Percentiles rank a stretch among this genome's conserved stretches.
phyloP scores from a whole-genome alignment of 805 yeast species.

The Myxozyma kluyveri region DNA sequence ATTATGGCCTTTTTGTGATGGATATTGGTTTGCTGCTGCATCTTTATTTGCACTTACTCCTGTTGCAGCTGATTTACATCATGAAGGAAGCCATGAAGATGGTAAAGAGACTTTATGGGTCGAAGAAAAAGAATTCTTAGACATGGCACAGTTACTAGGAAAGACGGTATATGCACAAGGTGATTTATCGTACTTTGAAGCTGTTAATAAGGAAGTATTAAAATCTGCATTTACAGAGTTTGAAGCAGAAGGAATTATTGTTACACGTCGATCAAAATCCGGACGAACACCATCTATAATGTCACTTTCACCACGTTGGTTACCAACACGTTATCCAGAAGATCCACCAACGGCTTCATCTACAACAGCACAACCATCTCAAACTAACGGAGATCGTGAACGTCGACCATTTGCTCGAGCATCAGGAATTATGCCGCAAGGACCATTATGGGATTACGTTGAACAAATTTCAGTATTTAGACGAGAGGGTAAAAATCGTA shows the following conservation, averaged over 20 bases:
- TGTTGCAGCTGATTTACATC: constrained; percentile 19
- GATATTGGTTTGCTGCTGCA: constrained; percentile 44
- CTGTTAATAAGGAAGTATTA: constrained; percentile 43
- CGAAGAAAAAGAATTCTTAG: constrained; percentile 37
- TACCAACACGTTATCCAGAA: constrained; percentile 18
- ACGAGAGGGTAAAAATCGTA: constrained; percentile 39
- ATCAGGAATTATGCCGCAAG: constrained; percentile 32
- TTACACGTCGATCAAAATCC: constrained; percentile 29
- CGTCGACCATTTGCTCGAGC: constrained; percentile 12
- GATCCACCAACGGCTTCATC: neutral
- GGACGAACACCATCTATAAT: constrained; percentile 27
- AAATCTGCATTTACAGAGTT: constrained; percentile 40
- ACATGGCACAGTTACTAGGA: constrained; percentile 41
- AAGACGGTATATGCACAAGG: constrained; percentile 46
- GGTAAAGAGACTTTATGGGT: constrained; percentile 35
- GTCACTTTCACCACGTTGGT: constrained; percentile 34
- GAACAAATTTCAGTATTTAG: constrained; percentile 40
- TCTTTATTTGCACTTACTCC: constrained; percentile 40
- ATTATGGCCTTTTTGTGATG: constrained; percentile 47
- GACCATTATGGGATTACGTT: constrained; percentile 36
- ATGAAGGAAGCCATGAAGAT: neutral
- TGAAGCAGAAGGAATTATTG: constrained; percentile 38
- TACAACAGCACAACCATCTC: constrained; percentile 1
- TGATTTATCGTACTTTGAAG: constrained; percentile 42
- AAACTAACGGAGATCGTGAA: neutral